Percentiles rank a stretch among this genome's conserved stretches.
phyloP scores from a whole-genome alignment of 2,329 filamentous ascomycete genomes.

The Ceratocystis eucalypticola region DNA sequence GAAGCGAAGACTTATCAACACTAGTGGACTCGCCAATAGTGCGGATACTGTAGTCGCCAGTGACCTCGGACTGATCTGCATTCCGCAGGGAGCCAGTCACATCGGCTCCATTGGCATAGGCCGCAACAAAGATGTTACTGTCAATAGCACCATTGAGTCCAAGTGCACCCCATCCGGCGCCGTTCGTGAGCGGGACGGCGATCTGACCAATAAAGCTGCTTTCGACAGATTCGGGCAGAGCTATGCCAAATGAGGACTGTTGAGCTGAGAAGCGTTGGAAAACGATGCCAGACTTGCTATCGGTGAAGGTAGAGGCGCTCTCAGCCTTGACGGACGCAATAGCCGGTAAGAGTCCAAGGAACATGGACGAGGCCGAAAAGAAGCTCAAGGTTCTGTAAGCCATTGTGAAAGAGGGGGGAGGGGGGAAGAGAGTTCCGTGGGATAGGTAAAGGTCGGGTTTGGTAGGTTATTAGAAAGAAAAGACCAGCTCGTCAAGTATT shows the following conservation, averaged over 20 bases:
- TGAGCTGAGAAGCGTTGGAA: conserved; percentile 26
- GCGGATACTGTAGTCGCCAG: conserved; percentile 29
- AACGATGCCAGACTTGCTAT: conserved; percentile 17
- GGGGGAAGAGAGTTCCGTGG: not conserved
- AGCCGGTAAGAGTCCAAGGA: conserved; percentile 11
- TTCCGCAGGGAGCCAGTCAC: conserved; percentile 33
- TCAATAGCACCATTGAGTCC: conserved; percentile 34
- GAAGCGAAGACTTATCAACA: conserved; percentile 31
- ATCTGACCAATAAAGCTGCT: conserved; percentile 35
- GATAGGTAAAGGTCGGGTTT: not conserved
- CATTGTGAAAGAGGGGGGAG: conserved; percentile 12
- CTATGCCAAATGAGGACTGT: conserved; percentile 31
- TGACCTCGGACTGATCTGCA: conserved; percentile 32
- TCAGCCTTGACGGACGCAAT: not conserved
- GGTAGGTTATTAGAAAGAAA: not conserved
- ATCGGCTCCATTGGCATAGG: conserved; percentile 31
- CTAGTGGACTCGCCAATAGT: conserved; percentile 32
- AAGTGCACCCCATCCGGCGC: conserved; percentile 34
- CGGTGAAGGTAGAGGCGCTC: conserved; percentile 17
- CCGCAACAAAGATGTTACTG: conserved; percentile 32
- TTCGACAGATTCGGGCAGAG: conserved; percentile 28
- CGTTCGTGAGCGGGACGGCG: conserved; percentile 29
- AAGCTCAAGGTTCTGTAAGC: not conserved
- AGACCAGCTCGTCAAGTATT: conserved; percentile 2
- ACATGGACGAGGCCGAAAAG: conserved; percentile 17